Conservation (phyloP, 1,284 basidiomycete genomes). For the Tilletia walkeri region DNA sequence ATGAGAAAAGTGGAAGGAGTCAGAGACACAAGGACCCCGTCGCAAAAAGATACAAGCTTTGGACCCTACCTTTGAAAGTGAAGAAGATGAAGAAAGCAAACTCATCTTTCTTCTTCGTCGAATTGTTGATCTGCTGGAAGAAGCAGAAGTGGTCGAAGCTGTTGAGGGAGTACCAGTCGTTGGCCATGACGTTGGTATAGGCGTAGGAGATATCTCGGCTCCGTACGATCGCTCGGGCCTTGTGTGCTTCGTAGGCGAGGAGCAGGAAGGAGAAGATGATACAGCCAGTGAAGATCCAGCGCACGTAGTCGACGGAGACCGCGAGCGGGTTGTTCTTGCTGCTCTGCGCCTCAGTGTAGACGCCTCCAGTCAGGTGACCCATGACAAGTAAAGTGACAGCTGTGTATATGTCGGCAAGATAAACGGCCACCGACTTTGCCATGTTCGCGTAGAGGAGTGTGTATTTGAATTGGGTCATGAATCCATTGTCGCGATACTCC, state of each 20-base stretch:
- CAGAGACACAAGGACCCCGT: too few relatives aligned
- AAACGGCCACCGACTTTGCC: constrained; percentile 91
- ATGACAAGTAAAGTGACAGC: constrained; percentile 95
- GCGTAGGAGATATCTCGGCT: constrained; percentile 82
- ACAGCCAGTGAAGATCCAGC: constrained; percentile 96
- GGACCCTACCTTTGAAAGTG: constrained; percentile 74
- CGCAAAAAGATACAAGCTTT: neutral
- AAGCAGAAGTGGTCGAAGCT: constrained; percentile 97
- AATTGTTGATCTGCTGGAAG: constrained; percentile 92
- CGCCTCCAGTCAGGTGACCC: constrained; percentile 81
- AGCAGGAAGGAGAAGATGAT: constrained; percentile 96
- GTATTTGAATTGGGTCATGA: constrained; percentile 82
- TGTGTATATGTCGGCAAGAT: constrained; percentile 95
- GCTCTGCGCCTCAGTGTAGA: constrained; percentile 71
- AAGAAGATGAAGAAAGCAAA: constrained; percentile 99
- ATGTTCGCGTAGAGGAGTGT: constrained; percentile 85
- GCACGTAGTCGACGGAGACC: constrained; percentile 82
- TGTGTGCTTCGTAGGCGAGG: constrained; percentile 85
- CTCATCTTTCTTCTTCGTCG: constrained; percentile 92
- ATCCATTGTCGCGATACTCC: constrained; percentile 85
- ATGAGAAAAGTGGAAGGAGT: constrained; percentile 68
- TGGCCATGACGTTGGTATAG: constrained; percentile 80
- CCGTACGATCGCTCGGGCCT: constrained; percentile 86
- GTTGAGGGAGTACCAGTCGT: constrained; percentile 67
- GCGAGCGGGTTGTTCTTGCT: constrained; percentile 70